phyloP scores from a whole-genome alignment of 108 stramenopile genomes.

The Mayamaea pseudoterrestris region DNA sequence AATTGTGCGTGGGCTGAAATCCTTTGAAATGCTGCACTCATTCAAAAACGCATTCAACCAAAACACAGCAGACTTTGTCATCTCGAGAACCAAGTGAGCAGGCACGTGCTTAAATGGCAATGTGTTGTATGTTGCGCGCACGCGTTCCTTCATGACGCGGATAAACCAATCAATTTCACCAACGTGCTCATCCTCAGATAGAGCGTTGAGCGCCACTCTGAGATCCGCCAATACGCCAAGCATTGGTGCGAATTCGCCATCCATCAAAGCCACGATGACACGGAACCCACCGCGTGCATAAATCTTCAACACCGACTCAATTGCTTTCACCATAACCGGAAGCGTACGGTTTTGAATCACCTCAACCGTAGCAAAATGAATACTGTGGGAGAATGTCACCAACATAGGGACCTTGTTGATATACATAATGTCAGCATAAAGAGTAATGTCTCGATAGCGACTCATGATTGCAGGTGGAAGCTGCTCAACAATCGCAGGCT shows the following conservation, averaged over 20 bases:
- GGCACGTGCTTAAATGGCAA: too few relatives aligned
- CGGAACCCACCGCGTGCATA: too few relatives aligned
- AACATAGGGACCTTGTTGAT: constrained; percentile 25
- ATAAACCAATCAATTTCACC: constrained; percentile 17
- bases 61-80: too few relatives aligned
- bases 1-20: constrained; percentile 15
- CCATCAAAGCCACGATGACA: too few relatives aligned
- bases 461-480: constrained; percentile 11
- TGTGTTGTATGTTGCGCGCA: constrained; percentile 4
- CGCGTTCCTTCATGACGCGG: constrained; percentile 20
- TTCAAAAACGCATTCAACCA: constrained; percentile 6
- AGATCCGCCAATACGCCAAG: too few relatives aligned
- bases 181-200: too few relatives aligned
- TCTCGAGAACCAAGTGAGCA: too few relatives aligned
- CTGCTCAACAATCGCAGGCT: background rate
- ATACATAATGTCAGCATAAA: constrained; percentile 24
- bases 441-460: constrained; percentile 11
- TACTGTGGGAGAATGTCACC: constrained; percentile 12
- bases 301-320: too few relatives aligned
- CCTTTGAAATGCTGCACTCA: constrained; percentile 3
- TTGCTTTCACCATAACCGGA: too few relatives aligned
- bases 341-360: too few relatives aligned
- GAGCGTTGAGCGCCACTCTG: constrained; percentile 7
- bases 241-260: too few relatives aligned
- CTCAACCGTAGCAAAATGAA: constrained; percentile 16